A percentile compares a stretch with the other conserved stretches of the same genome.
phyloP scores from a whole-genome alignment of 768 basidiomycete genomes.

The Suillus placidus region DNA sequence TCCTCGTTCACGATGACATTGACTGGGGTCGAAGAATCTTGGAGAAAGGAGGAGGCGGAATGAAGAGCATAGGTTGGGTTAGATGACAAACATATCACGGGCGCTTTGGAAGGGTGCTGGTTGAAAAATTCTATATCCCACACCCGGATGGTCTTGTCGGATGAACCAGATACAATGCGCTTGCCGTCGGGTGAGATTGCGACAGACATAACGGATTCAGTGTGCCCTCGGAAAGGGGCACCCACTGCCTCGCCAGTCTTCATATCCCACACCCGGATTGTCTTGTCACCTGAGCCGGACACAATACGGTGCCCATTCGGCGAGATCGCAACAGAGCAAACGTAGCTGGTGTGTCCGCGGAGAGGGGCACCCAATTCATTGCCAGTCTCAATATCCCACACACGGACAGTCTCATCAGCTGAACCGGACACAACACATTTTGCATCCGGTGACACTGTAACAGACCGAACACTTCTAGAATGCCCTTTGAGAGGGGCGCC shows the following conservation, averaged over 20 bases:
- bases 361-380: not conserved
- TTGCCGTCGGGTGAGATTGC: constrained; percentile 2
- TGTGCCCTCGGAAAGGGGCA: not conserved
- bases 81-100: not conserved
- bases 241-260: not conserved
- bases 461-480: constrained; percentile 8
- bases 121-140: constrained; percentile 1
- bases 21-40: not conserved
- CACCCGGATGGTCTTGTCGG: not conserved
- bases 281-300: constrained; percentile 16
- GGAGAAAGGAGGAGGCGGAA: too few relatives aligned
- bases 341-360: not conserved
- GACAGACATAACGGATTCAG: not conserved
- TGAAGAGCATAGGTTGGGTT: not conserved
- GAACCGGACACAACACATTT: constrained; percentile 9
- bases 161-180: not conserved
- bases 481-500: constrained; percentile 5
- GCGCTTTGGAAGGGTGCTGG: too few relatives aligned
- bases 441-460: constrained; percentile 18
- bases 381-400: constrained; percentile 5
- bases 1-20: not conserved
- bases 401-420: not conserved
- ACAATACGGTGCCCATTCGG: constrained; percentile 12
- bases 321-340: constrained; percentile 3
- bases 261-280: constrained; percentile 17